These are phyloP conservation scores for Pseudogymnoascus sp. DNA, from an alignment of 2,329 filamentous ascomycete species.

Conservation along the genomic window DNA sequence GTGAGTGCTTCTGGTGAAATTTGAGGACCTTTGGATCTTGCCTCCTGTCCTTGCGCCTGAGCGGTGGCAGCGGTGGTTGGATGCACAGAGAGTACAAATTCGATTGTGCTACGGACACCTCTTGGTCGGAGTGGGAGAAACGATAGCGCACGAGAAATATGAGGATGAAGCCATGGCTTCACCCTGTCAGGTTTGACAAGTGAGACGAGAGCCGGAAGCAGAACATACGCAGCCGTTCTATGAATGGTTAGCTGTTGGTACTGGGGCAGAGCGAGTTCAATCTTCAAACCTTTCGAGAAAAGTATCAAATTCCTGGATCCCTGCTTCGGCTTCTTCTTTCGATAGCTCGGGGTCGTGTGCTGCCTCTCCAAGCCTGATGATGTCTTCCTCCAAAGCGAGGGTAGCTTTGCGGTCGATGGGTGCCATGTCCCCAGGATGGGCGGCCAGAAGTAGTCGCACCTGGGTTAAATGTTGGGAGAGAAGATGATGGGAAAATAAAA, in stretches of 20 bases:
- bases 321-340: neutral
- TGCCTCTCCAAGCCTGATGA: slow-evolving; percentile 2
- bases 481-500: neutral
- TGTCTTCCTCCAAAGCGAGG: slow-evolving; percentile 4
- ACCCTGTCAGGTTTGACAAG: slow-evolving; percentile 55
- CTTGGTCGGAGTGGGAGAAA: slow-evolving; percentile 53
- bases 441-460: neutral
- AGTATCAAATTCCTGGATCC: neutral
- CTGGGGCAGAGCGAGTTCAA: neutral
- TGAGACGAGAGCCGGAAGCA: slow-evolving; percentile 56
- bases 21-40: slow-evolving; percentile 45
- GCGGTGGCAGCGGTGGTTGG: slow-evolving; percentile 31
- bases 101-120: slow-evolving; percentile 61
- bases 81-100: slow-evolving; percentile 66
- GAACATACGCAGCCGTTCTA: slow-evolving; percentile 42
- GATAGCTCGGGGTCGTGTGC: neutral
- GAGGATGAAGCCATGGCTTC: slow-evolving; percentile 53
- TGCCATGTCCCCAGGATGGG: neutral
- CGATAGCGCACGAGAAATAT: slow-evolving; percentile 52
- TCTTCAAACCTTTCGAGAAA: neutral
- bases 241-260: neutral
- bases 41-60: slow-evolving; percentile 10
- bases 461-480: neutral
- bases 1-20: slow-evolving; percentile 64
- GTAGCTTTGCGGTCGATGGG: slow-evolving; percentile 4